Evolutionary conservation across 2,329 filamentous ascomycete genomes (phyloP).

Genomic region (Fusarium sp.): DNA sequence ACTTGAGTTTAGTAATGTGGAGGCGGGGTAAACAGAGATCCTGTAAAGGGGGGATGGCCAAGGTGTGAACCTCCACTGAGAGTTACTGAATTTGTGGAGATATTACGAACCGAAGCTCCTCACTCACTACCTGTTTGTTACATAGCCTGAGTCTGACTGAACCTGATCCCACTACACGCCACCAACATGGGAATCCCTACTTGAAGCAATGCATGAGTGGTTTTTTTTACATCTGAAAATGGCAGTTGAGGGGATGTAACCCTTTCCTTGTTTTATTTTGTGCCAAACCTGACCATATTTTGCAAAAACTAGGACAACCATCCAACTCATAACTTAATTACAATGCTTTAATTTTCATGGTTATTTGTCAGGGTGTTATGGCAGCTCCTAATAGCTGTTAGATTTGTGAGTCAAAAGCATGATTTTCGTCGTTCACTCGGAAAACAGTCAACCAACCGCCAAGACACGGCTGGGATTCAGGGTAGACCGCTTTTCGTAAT

Average conservation of each 20-base stretch:
- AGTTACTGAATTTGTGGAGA: constrained; percentile 1
- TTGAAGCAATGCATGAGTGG: too few species aligned
- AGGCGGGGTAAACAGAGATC: too few species aligned
- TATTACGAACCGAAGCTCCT: not conserved
- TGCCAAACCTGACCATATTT: too few species aligned
- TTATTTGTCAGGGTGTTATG: not conserved
- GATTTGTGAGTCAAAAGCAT: not conserved
- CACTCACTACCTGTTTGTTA: too few species aligned
- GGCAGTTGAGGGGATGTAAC: too few species aligned
- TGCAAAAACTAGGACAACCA: too few species aligned
- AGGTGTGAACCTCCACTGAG: not conserved
- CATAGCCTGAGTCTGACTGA: too few species aligned
- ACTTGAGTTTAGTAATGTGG: too few species aligned
- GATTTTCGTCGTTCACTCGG: not conserved
- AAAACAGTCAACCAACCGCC: not conserved
- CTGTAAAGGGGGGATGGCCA: not conserved
- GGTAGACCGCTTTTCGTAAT: not conserved
- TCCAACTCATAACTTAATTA: too few species aligned
- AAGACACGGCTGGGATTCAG: constrained; percentile 2
- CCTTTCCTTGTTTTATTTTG: too few species aligned
- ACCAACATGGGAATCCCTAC: too few species aligned
- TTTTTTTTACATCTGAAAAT: not conserved
- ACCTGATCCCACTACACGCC: too few species aligned
- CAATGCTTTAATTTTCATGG: not conserved
- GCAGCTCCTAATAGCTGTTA: not conserved